These are phyloP conservation scores for Dalbergia oliveri DNA, from an alignment of 306 rosid genomes.

Conservation along the genomic window DNA sequence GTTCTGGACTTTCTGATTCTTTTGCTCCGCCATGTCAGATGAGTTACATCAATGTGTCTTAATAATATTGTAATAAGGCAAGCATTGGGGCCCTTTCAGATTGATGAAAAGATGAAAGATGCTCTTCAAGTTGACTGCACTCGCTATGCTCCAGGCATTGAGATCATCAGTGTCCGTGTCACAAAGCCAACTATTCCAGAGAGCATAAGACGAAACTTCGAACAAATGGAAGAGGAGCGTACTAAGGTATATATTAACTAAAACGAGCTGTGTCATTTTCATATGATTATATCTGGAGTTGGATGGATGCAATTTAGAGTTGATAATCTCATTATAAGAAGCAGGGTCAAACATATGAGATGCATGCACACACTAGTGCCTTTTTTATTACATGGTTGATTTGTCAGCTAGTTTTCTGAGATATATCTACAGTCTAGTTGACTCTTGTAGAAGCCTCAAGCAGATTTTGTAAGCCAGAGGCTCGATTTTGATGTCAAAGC, in stretches of 20 bases:
- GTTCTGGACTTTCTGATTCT: constrained; percentile 17
- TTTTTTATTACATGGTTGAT: not conserved
- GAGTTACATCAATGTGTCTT: not conserved
- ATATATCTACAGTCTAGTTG: not conserved
- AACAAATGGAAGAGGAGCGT: constrained; percentile 96
- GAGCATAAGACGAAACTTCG: constrained; percentile 75
- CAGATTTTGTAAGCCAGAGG: constrained; percentile 5
- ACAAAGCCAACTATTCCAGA: constrained; percentile 92
- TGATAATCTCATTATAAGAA: constrained; percentile 30
- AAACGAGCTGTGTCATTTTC: constrained; percentile 33
- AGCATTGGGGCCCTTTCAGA: constrained; percentile 58
- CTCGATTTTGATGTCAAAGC: not conserved
- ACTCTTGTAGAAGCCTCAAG: constrained; percentile 26
- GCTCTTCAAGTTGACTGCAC: constrained; percentile 96
- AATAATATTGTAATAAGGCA: constrained; percentile 14
- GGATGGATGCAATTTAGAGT: not conserved
- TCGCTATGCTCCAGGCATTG: constrained; percentile 93
- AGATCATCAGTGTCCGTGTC: constrained; percentile 84
- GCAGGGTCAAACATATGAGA: constrained; percentile 5
- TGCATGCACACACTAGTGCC: not conserved
- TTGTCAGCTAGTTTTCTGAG: not conserved
- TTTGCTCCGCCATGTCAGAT: constrained; percentile 10
- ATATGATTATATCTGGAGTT: constrained; percentile 21
- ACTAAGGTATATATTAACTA: constrained; percentile 70
- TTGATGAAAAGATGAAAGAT: constrained; percentile 95